phyloP scores from a whole-genome alignment of 805 yeast species.

The Kurtzmaniella fragi region DNA sequence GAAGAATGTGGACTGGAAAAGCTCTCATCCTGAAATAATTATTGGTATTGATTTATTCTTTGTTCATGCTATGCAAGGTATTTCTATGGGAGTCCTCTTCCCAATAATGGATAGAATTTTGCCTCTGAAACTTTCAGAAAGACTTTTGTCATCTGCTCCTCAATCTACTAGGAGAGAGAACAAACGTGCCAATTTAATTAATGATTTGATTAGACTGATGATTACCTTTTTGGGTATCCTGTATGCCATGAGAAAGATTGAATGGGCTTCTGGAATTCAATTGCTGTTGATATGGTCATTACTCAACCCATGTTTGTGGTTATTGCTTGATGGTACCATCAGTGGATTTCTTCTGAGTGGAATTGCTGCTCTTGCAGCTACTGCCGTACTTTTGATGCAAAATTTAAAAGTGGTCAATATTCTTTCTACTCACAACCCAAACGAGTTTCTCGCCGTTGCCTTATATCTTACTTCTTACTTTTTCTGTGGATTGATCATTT shows the following conservation, averaged over 20 bases:
- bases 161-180: conserved; percentile 9
- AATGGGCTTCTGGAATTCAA: conserved; percentile 65
- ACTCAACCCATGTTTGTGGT: conserved; percentile 63
- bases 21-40: background rate
- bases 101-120: conserved; percentile 39
- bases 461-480: conserved; percentile 60
- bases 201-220: conserved; percentile 36
- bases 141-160: conserved; percentile 37
- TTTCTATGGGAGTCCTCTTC: conserved; percentile 50
- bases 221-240: conserved; percentile 68
- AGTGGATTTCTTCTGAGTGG: conserved; percentile 44
- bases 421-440: conserved; percentile 9
- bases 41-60: conserved; percentile 12
- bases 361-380: conserved; percentile 25
- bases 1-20: background rate
- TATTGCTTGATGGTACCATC: conserved; percentile 55
- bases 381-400: conserved; percentile 25
- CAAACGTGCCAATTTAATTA: conserved; percentile 17
- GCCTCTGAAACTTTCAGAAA: conserved; percentile 22
- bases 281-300: conserved; percentile 60
- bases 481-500: conserved; percentile 59
- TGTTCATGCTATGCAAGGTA: conserved; percentile 46
- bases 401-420: conserved; percentile 17
- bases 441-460: conserved; percentile 37
- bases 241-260: conserved; percentile 63